Base-by-base conservation (phyloP, 331 rosid genomes). In the Rhamnella rubrinervis region DNA sequence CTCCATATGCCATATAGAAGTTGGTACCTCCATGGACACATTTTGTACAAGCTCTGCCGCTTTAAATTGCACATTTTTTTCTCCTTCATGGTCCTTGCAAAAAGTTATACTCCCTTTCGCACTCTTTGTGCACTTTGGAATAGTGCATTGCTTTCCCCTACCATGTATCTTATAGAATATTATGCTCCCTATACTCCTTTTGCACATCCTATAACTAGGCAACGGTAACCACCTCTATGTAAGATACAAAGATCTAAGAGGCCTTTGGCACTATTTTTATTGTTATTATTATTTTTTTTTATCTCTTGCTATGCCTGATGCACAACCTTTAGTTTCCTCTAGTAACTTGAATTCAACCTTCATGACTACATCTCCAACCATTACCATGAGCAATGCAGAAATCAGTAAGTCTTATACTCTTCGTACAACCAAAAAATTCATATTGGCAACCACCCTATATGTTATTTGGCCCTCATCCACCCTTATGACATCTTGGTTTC, bases 101-200 rank as follows among this genome's bases (percentile, higher is more conserved):
- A 77, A 92, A 1, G 96, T 84, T 17, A 96, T 92, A 78, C 98
- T 92, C 63, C 98, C 98, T 83, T 92, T 96, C 47, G 96, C 98
- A 40, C 96, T 96, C 68, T 92, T 92, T 62, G 89, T 92, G 87
- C 98, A 92, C 95, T 96, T 96, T 28, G 84, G 83, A 69, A 91
- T 83, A 1, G 96, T 87, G 80, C 98, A 92, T 60, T 96, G 75
- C 62, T 92, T 92, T 0, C 98, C 98, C 16, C 98, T 96, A 74
- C 98, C 98, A 78, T 92, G 98, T 39, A 96, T 96, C 83, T 92
- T 92, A 82, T 96, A 92, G 75, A 80, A 92, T 90, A 87, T 89
- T 57, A 96, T 92, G 78, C 98, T 92, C 98, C 98, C 74, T 92
- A 96, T 20, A 96, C 96, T 44, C 98, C 98, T 76, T 92, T 92